Evolutionary conservation across 2,329 filamentous ascomycete species (phyloP), one percentile per base, ranked within the genome.

Genomic region (Beauveria bassiana): DNA sequence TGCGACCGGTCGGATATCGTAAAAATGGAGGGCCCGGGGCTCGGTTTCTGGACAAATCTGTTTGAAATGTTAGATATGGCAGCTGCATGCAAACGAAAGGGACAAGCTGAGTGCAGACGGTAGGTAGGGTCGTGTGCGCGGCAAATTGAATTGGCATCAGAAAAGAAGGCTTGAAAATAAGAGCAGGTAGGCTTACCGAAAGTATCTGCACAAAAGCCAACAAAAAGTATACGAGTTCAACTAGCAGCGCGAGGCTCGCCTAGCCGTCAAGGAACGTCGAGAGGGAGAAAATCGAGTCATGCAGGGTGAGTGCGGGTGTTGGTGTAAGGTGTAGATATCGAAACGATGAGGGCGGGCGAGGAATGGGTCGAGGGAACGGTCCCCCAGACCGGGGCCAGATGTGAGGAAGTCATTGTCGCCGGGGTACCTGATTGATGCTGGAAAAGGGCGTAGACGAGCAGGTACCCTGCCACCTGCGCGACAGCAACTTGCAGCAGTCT

Each of bases 291-390:
- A 20, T 22, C 28, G 52, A 53, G 46, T 59, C 64, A 67, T 63
- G 61, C 52, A 62, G 43, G 47, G 54, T 50, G 59, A 61, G 26
- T 31, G 55, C 63, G 61, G 53, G 64, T 63, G 64, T 61, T 62
- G 62, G 62, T 63, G 61, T 62, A 64, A 67, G 62, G 62, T 63
- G 49, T 64, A 64, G 68, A 69, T 68, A 66, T 65, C 56, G 65
- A 65, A 65, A 66, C 60, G 61, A 61, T 56, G 62, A 66, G 63
- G 62, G 64, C 62, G 65, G 66, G 61, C 59, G 62, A 65, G 66
- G 65, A 63, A 69, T 67, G 66, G 68, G 66, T 69, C 65, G 65
- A 67, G 66, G 65, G 61, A 62, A 55, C 60, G 38, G 50, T 40
- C 64, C 65, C 65, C 64, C 66, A 65, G 65, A 66, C 62, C 43